Evolutionary conservation across 371 early-diverging fungal genomes (phyloP), one percentile per base, ranked within the genome.

Genomic region (Mortierella sp.): DNA sequence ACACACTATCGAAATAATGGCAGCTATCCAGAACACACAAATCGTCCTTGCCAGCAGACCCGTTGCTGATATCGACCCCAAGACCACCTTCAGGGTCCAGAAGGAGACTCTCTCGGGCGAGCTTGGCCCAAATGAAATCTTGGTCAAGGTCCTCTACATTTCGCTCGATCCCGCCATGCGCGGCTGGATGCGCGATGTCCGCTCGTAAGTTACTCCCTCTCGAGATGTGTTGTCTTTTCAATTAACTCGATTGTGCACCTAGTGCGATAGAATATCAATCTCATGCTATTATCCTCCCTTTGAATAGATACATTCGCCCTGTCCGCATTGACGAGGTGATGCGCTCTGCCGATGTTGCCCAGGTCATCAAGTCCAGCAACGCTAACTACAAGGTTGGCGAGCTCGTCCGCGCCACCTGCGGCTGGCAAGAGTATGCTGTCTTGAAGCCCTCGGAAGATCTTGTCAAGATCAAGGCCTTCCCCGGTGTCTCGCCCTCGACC

Each of bases 111-210:
- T 82, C 54, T 81, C 86, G 26, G 82, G 73, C 69, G 86, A 87
- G 24, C 75, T 91, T 26, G 83, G 81, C 8, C 86, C 88, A 16
- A 88, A 86, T 40, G 83, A 90, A 28, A 76, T 93, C 55, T 74
- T 91, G 28, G 81, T 91, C 78, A 89, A 91, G 87, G 81, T 86
- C 74, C 84, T 89, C 59, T 93, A 82, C 82, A 46, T 93, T 69
- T 90, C 90, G 4, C 82, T 93, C 44, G 93, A 93, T 69, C 93
- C 93, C 43, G 89, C 85, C 72, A 87, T 85, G 87, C 87, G 89
- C 19, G 86, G 88, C 31, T 89, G 89, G 89, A 82, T 89, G 88
- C 83, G 82, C 51, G 81, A 88, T 70, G 73, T 75, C 24, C 88
- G 88, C 61, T 87, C 83, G 84, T 89, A 84, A 79, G 78, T 74